Conservation (phyloP, 2,329 filamentous ascomycete genomes). For the Penicillium sp. region DNA sequence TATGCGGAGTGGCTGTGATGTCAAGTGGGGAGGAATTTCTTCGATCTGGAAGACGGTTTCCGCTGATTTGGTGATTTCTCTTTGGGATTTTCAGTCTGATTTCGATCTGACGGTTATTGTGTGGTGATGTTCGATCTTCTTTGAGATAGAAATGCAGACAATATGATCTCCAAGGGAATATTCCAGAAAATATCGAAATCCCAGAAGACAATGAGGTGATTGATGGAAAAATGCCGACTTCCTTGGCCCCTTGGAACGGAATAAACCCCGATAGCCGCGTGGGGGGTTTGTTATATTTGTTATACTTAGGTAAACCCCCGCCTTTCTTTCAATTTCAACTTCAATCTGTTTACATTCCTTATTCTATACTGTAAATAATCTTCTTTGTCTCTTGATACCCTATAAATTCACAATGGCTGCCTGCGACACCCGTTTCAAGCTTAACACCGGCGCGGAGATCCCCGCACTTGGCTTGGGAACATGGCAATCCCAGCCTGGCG, state of each 20-base stretch:
- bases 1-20: constrained; percentile 10
- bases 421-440: constrained; percentile 55
- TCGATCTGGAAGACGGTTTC: constrained; percentile 9
- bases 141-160: neutral
- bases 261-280: constrained; percentile 9
- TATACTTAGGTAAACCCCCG: neutral
- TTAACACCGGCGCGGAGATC: constrained; percentile 63
- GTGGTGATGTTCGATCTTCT: neutral
- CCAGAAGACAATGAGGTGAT: constrained; percentile 9
- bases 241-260: neutral
- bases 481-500: constrained; percentile 61
- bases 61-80: neutral
- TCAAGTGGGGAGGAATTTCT: constrained; percentile 1
- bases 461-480: constrained; percentile 64
- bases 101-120: neutral
- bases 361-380: neutral
- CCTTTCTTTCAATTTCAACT: neutral
- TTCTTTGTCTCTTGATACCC: neutral
- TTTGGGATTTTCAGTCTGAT: neutral
- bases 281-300: constrained; percentile 4
- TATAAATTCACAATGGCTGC: constrained; percentile 47
- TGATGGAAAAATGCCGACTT: constrained; percentile 19
- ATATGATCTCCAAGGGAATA: neutral
- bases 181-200: neutral
- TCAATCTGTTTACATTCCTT: neutral